Evolutionary conservation across 176 grass and related monocot species (phyloP).

Genomic region (Otatea glauca): DNA sequence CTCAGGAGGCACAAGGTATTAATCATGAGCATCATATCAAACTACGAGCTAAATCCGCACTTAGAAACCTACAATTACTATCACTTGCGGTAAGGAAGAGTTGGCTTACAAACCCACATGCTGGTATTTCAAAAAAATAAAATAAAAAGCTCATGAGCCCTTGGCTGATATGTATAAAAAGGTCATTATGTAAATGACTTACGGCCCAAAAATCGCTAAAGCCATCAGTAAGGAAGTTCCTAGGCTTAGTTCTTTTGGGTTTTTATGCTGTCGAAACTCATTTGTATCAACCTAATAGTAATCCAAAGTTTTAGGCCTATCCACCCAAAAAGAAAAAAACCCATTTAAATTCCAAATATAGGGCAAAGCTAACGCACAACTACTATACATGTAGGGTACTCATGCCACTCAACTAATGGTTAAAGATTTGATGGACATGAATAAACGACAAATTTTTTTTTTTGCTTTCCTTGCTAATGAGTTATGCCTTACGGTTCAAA

Average conservation of each 20-base stretch:
- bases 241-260: not conserved
- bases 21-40: not conserved
- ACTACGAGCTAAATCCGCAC: not conserved
- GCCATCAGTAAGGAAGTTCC: not conserved
- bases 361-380: not conserved
- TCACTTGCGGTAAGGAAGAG: not conserved
- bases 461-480: not conserved
- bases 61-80: not conserved
- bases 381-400: not conserved
- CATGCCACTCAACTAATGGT: not conserved
- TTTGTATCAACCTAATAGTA: not conserved
- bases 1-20: slow-evolving; percentile 61
- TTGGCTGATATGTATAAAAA: not conserved
- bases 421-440: not conserved
- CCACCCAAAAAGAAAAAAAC: not conserved
- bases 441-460: not conserved
- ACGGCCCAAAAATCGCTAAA: not conserved
- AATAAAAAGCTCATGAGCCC: too few species aligned
- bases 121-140: too few species aligned
- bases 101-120: not conserved
- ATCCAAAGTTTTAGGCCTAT: not conserved
- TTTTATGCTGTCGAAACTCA: not conserved
- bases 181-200: not conserved
- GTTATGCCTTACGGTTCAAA: not conserved
- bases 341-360: not conserved